Evolutionary conservation across 1,284 basidiomycete genomes (phyloP).

Genomic region (Apiotrichum mycotoxinovorans): DNA sequence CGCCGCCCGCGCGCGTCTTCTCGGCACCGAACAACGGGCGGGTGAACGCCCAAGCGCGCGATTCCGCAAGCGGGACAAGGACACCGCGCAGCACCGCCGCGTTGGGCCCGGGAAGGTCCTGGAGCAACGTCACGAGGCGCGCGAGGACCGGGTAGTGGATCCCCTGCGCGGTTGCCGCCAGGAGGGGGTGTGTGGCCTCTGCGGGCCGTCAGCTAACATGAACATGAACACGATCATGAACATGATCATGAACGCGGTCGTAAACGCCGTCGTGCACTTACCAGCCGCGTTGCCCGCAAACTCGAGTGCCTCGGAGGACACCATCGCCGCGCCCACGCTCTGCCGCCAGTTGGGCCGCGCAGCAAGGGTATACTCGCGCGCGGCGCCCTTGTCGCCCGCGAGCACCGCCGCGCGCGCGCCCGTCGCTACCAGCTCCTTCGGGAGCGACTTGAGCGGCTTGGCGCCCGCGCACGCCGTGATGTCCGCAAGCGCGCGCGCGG

Average conservation of each 20-base stretch:
- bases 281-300: constrained; percentile 18
- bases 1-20: neutral
- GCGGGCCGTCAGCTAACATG: neutral
- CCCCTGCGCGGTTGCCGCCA: constrained; percentile 3
- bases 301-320: constrained; percentile 26
- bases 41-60: constrained; percentile 15
- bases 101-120: neutral
- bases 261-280: no score
- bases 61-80: constrained; percentile 3
- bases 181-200: constrained; percentile 14
- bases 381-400: constrained; percentile 10
- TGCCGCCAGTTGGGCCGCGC: constrained; percentile 30
- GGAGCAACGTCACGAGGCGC: neutral
- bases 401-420: constrained; percentile 29
- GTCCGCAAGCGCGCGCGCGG: constrained; percentile 5
- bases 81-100: constrained; percentile 3
- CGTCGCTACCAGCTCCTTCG: constrained; percentile 34
- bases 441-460: constrained; percentile 20
- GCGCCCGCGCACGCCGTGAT: constrained; percentile 5
- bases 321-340: constrained; percentile 28
- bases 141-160: constrained; percentile 16
- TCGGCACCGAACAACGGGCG: constrained; percentile 1
- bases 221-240: no score
- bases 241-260: no score
- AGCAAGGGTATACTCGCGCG: constrained; percentile 24